Percentiles rank a stretch among this genome's conserved stretches.
Conservation (phyloP, 306 rosid genomes). For the Trifolium pratense region DNA sequence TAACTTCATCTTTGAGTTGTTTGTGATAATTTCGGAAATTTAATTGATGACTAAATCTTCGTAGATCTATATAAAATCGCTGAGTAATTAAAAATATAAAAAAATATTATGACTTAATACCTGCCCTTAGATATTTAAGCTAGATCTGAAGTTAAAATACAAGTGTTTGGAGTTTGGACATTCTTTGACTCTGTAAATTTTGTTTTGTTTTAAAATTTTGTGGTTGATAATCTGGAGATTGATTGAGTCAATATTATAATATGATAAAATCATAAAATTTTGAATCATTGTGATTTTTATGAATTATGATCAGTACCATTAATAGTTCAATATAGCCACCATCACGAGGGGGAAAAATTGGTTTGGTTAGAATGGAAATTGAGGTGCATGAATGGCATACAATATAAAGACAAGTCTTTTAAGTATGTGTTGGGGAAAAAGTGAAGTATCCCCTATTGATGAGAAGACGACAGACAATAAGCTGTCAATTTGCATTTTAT, state of each 20-base stretch:
- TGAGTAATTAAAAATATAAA: not conserved
- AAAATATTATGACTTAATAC: slow-evolving; percentile 9
- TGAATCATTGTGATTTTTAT: slow-evolving; percentile 23
- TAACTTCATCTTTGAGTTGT: slow-evolving; percentile 1
- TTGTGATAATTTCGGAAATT: slow-evolving; percentile 1
- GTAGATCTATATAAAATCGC: slow-evolving; percentile 7
- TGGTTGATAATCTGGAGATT: slow-evolving; percentile 9
- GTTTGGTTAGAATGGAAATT: slow-evolving; percentile 5
- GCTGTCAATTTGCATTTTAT: not conserved
- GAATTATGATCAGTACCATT: not conserved
- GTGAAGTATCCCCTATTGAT: slow-evolving; percentile 18
- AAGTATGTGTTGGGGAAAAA: slow-evolving; percentile 10
- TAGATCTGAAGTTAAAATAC: slow-evolving; percentile 9
- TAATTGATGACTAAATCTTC: slow-evolving; percentile 4
- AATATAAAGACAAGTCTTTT: slow-evolving; percentile 1
- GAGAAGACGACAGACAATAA: not conserved
- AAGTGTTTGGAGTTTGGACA: slow-evolving; percentile 18
- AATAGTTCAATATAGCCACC: slow-evolving; percentile 8
- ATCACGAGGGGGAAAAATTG: not conserved
- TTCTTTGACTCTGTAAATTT: not conserved
- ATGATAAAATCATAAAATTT: not conserved
- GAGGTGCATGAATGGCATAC: slow-evolving; percentile 18
- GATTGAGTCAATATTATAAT: not conserved
- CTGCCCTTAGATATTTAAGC: not conserved
- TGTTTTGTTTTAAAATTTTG: slow-evolving; percentile 6